Conservation (phyloP, 2,329 filamentous ascomycete species). For the Aspergillus quadrilineatus region DNA sequence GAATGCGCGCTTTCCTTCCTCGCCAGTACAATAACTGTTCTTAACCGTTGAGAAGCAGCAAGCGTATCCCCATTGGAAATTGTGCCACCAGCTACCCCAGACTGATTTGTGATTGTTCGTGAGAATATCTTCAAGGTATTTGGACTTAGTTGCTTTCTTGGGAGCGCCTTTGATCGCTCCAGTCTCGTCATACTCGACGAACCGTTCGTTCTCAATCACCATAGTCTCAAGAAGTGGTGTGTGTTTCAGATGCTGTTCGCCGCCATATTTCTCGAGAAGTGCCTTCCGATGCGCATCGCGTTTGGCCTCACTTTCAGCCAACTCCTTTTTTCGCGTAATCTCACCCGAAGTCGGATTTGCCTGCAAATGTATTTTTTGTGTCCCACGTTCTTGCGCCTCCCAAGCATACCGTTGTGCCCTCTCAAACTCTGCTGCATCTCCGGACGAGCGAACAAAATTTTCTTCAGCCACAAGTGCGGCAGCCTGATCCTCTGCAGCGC, state of each 20-base stretch:
- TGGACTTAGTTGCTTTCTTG: conserved; percentile 75
- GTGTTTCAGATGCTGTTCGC: conserved; percentile 60
- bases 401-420: conserved; percentile 86
- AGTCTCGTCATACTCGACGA: conserved; percentile 90
- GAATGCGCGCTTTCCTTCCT: conserved; percentile 78
- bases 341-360: conserved; percentile 95
- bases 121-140: conserved; percentile 84
- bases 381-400: conserved; percentile 85
- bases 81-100: conserved; percentile 97
- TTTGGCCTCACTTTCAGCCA: conserved; percentile 68
- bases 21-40: conserved; percentile 96
- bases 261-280: conserved; percentile 80
- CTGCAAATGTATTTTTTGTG: conserved; percentile 83
- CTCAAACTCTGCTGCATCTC: conserved; percentile 91
- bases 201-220: conserved; percentile 78
- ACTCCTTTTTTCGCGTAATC: conserved; percentile 75
- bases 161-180: conserved; percentile 86
- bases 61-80: conserved; percentile 92
- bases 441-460: conserved; percentile 82
- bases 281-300: conserved; percentile 67
- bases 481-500: conserved; percentile 75
- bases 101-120: conserved; percentile 89
- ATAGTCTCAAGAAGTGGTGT: conserved; percentile 65
- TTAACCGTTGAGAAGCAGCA: conserved; percentile 93
- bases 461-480: conserved; percentile 86